Conservation (phyloP, 805 yeast genomes). For the Yarrowia divulgata region DNA sequence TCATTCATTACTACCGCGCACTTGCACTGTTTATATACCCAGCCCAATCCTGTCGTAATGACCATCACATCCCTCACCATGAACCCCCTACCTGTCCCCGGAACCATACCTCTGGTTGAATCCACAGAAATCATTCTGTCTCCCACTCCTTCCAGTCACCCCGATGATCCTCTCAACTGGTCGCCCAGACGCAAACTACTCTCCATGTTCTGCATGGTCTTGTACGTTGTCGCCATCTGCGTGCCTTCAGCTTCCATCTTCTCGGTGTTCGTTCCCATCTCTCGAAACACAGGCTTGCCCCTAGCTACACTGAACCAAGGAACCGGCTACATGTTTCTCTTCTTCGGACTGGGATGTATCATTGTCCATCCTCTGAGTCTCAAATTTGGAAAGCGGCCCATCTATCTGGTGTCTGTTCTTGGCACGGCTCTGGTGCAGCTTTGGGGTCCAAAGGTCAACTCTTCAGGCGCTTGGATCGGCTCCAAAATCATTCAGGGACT, state of each 20-base stretch:
- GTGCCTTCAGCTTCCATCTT: slow-evolving; percentile 58
- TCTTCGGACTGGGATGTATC: slow-evolving; percentile 60
- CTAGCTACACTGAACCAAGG: slow-evolving; percentile 56
- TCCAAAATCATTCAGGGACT: slow-evolving; percentile 56
- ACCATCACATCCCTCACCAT: not conserved
- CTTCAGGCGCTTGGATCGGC: slow-evolving; percentile 54
- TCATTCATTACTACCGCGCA: no score
- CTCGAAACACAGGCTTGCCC: slow-evolving; percentile 52
- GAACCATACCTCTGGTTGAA: not conserved
- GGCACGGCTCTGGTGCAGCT: slow-evolving; percentile 53
- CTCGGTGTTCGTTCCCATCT: slow-evolving; percentile 54
- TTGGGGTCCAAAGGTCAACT: slow-evolving; percentile 54
- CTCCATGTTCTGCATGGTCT: slow-evolving; percentile 52
- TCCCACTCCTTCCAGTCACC: slow-evolving; percentile 72
- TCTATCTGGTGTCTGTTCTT: slow-evolving; percentile 53
- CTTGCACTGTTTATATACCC: not conserved
- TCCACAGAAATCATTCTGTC: not conserved
- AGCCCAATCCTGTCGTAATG: not conserved
- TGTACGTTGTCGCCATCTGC: slow-evolving; percentile 57
- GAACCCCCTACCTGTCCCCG: not conserved
- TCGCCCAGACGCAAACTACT: slow-evolving; percentile 56
- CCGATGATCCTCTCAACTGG: slow-evolving; percentile 78
- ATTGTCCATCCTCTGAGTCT: slow-evolving; percentile 60
- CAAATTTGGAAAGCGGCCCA: slow-evolving; percentile 58
- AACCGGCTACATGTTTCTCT: slow-evolving; percentile 60